Base-by-base conservation (phyloP, 805 yeast species). In the Kodamaea lidongshanica region DNA sequence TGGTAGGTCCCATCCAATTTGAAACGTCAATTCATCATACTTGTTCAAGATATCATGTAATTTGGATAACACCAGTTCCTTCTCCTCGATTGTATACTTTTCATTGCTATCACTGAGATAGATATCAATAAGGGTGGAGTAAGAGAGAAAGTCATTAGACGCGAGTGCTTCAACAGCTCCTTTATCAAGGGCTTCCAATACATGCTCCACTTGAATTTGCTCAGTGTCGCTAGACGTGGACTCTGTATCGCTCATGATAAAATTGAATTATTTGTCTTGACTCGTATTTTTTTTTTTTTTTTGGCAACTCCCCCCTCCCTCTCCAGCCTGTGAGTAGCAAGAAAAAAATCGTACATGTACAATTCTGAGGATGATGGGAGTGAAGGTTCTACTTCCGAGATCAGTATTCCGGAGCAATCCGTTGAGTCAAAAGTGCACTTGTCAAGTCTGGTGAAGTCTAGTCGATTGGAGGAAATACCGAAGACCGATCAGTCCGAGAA, bases 1-100 rank as follows among this genome's bases (percentile, higher is more conserved):
- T 1, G 95, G 95, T n/a, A 88, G 49, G 52, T 88, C 96, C 96
- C 96, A 88, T 2, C 94, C 95, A 37, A 87, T 74, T 41, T 79
- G 81, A 25, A 69, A 64, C 0, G 77, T 61, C 17, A 85, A 54
- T 7, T 66, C 67, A 11, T 65, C 61, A 47, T 80, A 52, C 11
- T 23, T 8, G 3, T 31, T 23, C 18, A 85, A 52, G 0, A 75
- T 57, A 0, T 56, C 59, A 7, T 54, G 41, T 9, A 87, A 40
- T 3, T 60, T 55, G 0, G 48, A 54, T 27, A 86, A 52, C n/a
- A 83, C 48, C 28, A 41, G 33, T 2, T 57, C 61, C 32, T 73
- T 70, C 30, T 83, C 84, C 0, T 59, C 70, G 23, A 56, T 53
- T 7, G 66, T 41, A 48, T 64, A 79, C 6, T 58, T 44, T 6